Conservation (phyloP, 2,329 filamentous ascomycete species). For the Metarhizium robertsii region DNA sequence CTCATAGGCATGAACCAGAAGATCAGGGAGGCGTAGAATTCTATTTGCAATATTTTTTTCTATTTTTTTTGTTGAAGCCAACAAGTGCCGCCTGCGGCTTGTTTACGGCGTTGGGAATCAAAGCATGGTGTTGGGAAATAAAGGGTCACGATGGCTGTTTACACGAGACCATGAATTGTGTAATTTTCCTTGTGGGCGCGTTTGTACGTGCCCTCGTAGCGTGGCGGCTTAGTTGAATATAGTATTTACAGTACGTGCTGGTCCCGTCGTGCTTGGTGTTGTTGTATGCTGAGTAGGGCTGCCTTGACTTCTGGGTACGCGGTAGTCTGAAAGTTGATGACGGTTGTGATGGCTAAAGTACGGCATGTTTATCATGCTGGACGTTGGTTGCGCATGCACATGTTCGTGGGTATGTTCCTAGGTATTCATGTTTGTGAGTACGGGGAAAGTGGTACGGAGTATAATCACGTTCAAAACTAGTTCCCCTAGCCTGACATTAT, state of each 20-base stretch:
- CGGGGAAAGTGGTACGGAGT: too few relatives aligned
- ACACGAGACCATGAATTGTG: not conserved
- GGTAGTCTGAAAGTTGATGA: too few relatives aligned
- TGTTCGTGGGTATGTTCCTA: too few relatives aligned
- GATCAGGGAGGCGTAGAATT: conserved; percentile 13
- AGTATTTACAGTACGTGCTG: not conserved
- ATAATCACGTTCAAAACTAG: too few relatives aligned
- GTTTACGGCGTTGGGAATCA: not conserved
- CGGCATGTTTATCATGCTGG: too few relatives aligned
- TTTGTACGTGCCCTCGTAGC: not conserved
- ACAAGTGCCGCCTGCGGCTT: too few relatives aligned
- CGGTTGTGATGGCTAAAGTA: too few relatives aligned
- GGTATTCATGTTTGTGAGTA: too few relatives aligned
- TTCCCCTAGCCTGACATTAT: too few relatives aligned
- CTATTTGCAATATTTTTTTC: not conserved
- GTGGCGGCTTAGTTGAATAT: not conserved
- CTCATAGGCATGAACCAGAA: conserved; percentile 31
- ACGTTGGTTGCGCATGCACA: too few relatives aligned
- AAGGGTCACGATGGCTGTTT: not conserved
- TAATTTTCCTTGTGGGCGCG: not conserved
- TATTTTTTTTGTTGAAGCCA: not conserved
- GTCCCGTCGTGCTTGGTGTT: not conserved
- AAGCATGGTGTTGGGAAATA: not conserved
- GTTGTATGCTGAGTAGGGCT: too few relatives aligned
- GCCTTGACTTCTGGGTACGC: too few relatives aligned